Evolutionary conservation across 768 basidiomycete genomes (phyloP).

Genomic region (Phanerodontia chrysosporium): DNA sequence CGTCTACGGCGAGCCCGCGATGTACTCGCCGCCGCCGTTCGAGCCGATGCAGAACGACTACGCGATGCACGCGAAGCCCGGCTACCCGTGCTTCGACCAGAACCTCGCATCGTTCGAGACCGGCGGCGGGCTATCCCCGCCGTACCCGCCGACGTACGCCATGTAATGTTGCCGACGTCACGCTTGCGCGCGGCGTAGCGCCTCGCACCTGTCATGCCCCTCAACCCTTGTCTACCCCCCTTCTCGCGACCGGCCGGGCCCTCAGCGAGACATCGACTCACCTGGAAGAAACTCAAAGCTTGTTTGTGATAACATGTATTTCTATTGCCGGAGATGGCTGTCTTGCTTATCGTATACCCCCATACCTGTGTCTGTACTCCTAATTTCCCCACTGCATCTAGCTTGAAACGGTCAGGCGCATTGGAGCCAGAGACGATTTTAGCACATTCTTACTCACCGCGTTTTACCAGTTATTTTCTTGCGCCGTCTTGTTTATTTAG

Average conservation of each 20-base stretch:
- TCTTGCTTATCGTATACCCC: conserved; percentile 3
- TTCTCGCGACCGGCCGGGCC: background rate
- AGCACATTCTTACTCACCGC: background rate
- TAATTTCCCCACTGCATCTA: background rate
- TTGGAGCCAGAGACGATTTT: background rate
- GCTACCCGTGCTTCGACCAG: conserved; percentile 19
- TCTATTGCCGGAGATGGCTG: conserved; percentile 7
- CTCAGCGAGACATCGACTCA: background rate
- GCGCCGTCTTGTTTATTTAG: conserved; percentile 6
- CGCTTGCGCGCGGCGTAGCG: background rate
- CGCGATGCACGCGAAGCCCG: background rate
- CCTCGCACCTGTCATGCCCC: background rate
- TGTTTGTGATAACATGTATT: conserved; percentile 1
- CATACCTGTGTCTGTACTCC: background rate
- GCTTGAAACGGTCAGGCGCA: background rate
- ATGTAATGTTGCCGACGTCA: conserved; percentile 16
- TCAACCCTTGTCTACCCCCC: background rate
- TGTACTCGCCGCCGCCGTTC: background rate
- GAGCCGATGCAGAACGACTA: background rate
- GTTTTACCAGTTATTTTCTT: conserved; percentile 4
- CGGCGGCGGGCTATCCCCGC: conserved; percentile 12
- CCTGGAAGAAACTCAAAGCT: background rate
- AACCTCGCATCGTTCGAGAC: conserved; percentile 12
- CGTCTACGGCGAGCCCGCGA: conserved; percentile 6
- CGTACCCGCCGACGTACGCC: conserved; percentile 16